Percentiles rank a stretch among this genome's conserved stretches.
Conservation (phyloP, 208 protist genomes). For the Acanthamoeba healyi region DNA sequence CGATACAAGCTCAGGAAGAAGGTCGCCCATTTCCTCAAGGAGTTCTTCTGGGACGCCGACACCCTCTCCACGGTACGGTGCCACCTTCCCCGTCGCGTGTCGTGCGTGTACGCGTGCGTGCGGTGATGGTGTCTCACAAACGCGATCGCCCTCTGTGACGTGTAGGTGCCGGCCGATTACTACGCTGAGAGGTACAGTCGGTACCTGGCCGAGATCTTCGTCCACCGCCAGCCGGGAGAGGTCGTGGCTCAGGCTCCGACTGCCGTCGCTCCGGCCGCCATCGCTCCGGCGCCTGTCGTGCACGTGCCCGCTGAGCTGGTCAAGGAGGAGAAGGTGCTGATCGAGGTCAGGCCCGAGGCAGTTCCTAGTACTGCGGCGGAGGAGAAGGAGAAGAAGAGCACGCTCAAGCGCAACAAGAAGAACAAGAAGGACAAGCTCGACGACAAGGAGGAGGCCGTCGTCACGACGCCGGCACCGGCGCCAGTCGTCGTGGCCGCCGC, state of each 20-base stretch:
- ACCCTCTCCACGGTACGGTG: conserved; percentile 19
- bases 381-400: conserved; percentile 14
- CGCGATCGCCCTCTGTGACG: not conserved
- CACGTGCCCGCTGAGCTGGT: no score
- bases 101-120: not conserved
- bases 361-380: not conserved
- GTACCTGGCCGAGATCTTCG: conserved; percentile 31
- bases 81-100: not conserved
- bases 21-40: conserved; percentile 61
- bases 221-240: not conserved
- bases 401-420: not conserved
- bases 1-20: conserved; percentile 41
- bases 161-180: conserved; percentile 41
- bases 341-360: not conserved
- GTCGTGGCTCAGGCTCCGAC: not conserved
- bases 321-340: not conserved
- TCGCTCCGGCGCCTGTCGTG: not conserved
- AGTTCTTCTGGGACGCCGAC: conserved; percentile 27
- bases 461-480: not conserved
- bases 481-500: not conserved
- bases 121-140: not conserved
- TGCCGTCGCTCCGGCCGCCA: not conserved
- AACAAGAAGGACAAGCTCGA: not conserved
- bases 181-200: conserved; percentile 49
- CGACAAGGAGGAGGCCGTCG: not conserved